These are phyloP conservation scores for Gossypium mustelinum DNA, from an alignment of 345 rosid species.

Conservation along the genomic window DNA sequence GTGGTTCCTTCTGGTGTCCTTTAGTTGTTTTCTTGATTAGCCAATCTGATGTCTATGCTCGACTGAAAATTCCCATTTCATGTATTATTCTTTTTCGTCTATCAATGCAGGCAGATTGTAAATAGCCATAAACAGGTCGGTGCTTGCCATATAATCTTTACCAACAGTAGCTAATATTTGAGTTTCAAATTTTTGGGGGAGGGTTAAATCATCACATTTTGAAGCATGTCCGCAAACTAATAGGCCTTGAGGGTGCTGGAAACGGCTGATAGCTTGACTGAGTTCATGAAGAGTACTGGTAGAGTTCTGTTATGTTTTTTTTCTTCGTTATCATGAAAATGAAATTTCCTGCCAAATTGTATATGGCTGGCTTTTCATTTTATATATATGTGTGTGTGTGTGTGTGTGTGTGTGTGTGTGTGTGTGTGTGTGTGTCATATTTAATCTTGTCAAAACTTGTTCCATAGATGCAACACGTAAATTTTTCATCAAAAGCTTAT, in stretches of 20 bases:
- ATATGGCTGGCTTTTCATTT: neutral
- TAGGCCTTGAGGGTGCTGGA: neutral
- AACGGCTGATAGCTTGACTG: neutral
- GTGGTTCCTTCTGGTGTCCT: neutral
- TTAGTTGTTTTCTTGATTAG: neutral
- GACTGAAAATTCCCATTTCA: neutral
- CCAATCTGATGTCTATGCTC: neutral
- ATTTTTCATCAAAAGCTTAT: neutral
- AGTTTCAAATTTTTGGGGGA: neutral
- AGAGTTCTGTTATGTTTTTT: neutral
- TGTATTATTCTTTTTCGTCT: neutral
- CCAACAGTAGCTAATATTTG: neutral
- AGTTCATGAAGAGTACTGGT: neutral
- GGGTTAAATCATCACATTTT: neutral
- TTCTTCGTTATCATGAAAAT: neutral
- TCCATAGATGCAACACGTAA: neutral
- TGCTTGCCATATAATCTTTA: slow-evolving; percentile 8
- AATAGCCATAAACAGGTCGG: slow-evolving; percentile 13
- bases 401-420: too few relatives aligned
- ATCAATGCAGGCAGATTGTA: slow-evolving; percentile 18
- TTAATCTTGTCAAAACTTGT: neutral
- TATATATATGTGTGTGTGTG: too few relatives aligned
- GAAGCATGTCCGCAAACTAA: slow-evolving; percentile 13
- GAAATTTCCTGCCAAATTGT: neutral
- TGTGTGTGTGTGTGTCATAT: neutral